Conservation (phyloP, 352 stramenopile species). For the Discostella stelligera region DNA sequence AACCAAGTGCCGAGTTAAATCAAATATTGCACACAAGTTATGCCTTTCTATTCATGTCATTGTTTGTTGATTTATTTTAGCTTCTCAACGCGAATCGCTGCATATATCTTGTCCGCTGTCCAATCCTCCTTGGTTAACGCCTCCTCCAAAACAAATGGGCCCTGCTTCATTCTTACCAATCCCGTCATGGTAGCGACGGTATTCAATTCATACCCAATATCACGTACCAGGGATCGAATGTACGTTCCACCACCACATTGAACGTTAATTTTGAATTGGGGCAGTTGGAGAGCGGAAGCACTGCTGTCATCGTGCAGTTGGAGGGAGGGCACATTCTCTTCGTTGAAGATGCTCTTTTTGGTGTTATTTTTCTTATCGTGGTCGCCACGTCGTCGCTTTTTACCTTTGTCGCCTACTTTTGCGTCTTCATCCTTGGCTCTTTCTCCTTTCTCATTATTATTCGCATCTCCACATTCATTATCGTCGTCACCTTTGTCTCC, state of each 20-base stretch:
- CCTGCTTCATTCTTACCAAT: conserved; percentile 81
- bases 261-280: conserved; percentile 73
- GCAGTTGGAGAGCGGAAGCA: conserved; percentile 19
- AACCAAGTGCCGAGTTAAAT: neutral
- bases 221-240: conserved; percentile 80
- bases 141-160: conserved; percentile 69
- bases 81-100: conserved; percentile 22
- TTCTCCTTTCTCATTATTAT: neutral
- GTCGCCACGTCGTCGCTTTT: conserved; percentile 8
- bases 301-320: neutral
- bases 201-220: conserved; percentile 75
- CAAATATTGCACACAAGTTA: no score
- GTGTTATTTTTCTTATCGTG: conserved; percentile 17
- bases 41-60: no score
- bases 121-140: conserved; percentile 62
- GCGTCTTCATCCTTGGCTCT: conserved; percentile 1
- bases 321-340: conserved; percentile 25
- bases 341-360: conserved; percentile 27
- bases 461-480: neutral
- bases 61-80: neutral
- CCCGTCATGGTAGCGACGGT: conserved; percentile 79
- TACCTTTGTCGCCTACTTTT: conserved; percentile 1
- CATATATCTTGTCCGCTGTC: conserved; percentile 67
- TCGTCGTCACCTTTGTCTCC: neutral
- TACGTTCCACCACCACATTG: conserved; percentile 85